Evolutionary conservation across 192 early-diverging fungal genomes (phyloP).

Genomic region (Glomus cerebriforme): DNA sequence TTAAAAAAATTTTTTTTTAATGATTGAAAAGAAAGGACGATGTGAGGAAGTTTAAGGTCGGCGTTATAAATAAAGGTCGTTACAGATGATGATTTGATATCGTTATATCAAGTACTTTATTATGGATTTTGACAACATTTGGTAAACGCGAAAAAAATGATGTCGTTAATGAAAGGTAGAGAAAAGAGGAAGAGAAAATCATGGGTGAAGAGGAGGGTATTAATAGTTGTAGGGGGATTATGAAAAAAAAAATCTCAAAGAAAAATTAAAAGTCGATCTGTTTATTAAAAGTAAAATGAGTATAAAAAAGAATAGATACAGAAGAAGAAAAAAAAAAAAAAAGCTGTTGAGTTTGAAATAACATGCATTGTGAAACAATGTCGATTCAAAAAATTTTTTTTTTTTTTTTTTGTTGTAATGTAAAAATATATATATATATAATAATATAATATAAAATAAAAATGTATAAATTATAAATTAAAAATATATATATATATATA

Average conservation of each 20-base stretch:
- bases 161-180: neutral
- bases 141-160: neutral
- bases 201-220: neutral
- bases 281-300: neutral
- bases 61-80: neutral
- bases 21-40: too few species aligned
- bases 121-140: neutral
- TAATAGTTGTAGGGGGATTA: neutral
- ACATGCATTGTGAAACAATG: neutral
- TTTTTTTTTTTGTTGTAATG: too few species aligned
- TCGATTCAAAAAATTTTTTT: too few species aligned
- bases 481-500: too few species aligned
- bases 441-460: too few species aligned
- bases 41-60: neutral
- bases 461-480: too few species aligned
- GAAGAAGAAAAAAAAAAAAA: neutral
- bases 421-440: too few species aligned
- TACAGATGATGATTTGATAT: neutral
- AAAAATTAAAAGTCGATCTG: neutral
- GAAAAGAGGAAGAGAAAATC: neutral
- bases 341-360: neutral
- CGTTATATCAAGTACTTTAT: neutral
- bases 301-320: neutral
- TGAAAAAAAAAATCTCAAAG: neutral
- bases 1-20: too few species aligned